Conservation (phyloP, 2,329 filamentous ascomycete genomes). For the Drechmeria coniospora region DNA sequence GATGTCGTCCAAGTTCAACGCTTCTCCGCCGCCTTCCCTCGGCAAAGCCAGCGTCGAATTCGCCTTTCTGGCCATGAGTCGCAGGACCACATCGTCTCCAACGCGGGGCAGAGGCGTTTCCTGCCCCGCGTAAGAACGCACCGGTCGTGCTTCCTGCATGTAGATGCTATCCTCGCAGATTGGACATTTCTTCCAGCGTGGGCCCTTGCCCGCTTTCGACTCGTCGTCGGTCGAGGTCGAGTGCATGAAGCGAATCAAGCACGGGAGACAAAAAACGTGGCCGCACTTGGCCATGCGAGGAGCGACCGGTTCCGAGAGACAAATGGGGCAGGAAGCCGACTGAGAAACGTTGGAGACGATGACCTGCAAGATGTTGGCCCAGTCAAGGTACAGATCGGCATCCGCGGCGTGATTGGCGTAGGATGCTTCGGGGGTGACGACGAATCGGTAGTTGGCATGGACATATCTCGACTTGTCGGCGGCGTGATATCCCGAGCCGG, state of each 20-base stretch:
- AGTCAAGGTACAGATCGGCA: constrained; percentile 79
- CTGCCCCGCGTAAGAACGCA: constrained; percentile 82
- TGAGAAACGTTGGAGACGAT: constrained; percentile 84
- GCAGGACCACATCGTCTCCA: constrained; percentile 78
- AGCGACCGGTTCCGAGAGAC: constrained; percentile 79
- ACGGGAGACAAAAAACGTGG: constrained; percentile 91
- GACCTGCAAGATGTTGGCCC: constrained; percentile 81
- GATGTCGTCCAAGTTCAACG: constrained; percentile 56
- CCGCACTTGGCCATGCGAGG: constrained; percentile 95
- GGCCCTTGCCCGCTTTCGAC: constrained; percentile 47
- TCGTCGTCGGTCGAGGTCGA: constrained; percentile 61
- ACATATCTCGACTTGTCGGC: constrained; percentile 82
- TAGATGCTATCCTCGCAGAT: constrained; percentile 93
- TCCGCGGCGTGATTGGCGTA: constrained; percentile 72
- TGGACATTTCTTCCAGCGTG: constrained; percentile 86
- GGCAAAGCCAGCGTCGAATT: constrained; percentile 79
- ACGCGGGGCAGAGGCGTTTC: constrained; percentile 67
- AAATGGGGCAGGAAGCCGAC: constrained; percentile 81
- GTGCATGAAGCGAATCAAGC: constrained; percentile 90
- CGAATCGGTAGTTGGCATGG: constrained; percentile 94
- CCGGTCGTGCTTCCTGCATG: constrained; percentile 74
- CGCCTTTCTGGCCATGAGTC: constrained; percentile 67
- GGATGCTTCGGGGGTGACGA: constrained; percentile 68
- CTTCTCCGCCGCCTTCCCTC: constrained; percentile 58
- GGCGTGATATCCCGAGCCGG: constrained; percentile 79